These are phyloP conservation scores for Xylariaceae sp. DNA, from an alignment of 2,329 filamentous ascomycete species.

Conservation along the genomic window DNA sequence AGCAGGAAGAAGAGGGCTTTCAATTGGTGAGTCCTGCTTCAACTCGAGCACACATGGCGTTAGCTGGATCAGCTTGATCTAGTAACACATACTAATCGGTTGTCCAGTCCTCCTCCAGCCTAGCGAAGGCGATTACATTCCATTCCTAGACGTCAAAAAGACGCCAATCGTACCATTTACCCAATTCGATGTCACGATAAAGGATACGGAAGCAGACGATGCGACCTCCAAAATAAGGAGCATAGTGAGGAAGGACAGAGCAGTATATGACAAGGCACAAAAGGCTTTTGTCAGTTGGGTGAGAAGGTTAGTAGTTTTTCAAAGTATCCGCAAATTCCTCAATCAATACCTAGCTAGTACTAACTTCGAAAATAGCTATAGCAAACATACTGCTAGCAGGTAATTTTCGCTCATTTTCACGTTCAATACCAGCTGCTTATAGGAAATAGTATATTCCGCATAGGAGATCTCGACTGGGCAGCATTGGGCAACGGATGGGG, in stretches of 20 bases:
- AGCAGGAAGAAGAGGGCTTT: conserved; percentile 79
- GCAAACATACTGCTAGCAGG: conserved; percentile 81
- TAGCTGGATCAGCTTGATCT: background rate
- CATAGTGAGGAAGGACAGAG: conserved; percentile 46
- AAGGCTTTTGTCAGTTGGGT: conserved; percentile 92
- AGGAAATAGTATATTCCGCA: conserved; percentile 62
- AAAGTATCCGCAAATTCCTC: background rate
- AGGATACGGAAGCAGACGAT: conserved; percentile 53
- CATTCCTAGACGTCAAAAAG: conserved; percentile 79
- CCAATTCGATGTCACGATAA: conserved; percentile 51
- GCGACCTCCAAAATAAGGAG: conserved; percentile 57
- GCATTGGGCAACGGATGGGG: conserved; percentile 80
- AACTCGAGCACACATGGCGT: background rate
- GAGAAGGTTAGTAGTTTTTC: conserved; percentile 40
- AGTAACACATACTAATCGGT: background rate
- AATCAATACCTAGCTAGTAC: background rate
- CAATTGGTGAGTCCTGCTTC: conserved; percentile 42
- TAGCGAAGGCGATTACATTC: conserved; percentile 81
- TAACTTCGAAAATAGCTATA: conserved; percentile 51
- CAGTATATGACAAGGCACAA: conserved; percentile 79
- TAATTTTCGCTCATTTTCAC: background rate
- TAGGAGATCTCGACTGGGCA: conserved; percentile 76
- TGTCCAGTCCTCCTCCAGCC: conserved; percentile 69
- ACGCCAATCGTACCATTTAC: conserved; percentile 68
- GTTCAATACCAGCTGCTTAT: conserved; percentile 1